Percentiles rank a stretch among this genome's conserved stretches.
phyloP scores from a whole-genome alignment of 208 protist species.

The Angomonas desouzai region DNA sequence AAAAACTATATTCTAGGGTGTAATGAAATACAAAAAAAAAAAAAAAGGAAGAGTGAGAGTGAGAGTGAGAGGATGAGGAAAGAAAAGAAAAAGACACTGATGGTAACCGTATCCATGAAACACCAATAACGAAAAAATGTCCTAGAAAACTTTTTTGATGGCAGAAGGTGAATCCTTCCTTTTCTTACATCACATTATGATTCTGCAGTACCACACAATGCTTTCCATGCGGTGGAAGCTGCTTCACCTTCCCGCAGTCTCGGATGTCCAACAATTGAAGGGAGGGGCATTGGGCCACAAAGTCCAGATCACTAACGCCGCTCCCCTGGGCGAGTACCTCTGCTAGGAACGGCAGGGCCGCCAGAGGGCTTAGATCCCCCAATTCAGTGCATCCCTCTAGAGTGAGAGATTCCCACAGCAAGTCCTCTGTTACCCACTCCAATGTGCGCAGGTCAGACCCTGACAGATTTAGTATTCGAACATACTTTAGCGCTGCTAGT shows the following conservation, averaged over 20 bases:
- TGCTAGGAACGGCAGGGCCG: not conserved
- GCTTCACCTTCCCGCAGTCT: not conserved
- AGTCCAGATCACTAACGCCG: not conserved
- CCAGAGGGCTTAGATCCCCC: not conserved
- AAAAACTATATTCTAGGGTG: not conserved
- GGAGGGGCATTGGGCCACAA: not conserved
- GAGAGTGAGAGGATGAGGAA: not conserved
- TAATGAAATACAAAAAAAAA: not conserved
- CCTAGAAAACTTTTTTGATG: not conserved
- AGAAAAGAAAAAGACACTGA: not conserved
- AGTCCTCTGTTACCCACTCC: not conserved
- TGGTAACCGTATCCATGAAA: not conserved
- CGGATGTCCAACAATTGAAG: not conserved
- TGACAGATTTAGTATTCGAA: not conserved
- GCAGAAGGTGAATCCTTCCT: not conserved
- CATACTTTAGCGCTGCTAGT: not conserved
- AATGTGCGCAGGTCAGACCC: not conserved
- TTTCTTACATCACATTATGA: conserved; percentile 6
- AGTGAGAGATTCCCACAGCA: not conserved
- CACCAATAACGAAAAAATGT: conserved; percentile 6
- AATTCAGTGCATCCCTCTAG: not conserved
- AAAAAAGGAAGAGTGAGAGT: not conserved
- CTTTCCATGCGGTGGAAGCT: too few relatives aligned
- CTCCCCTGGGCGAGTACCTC: not conserved
- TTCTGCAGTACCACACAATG: not conserved